phyloP scores from a whole-genome alignment of 2,329 filamentous ascomycete species.

The Phialemonium atrogriseum region DNA sequence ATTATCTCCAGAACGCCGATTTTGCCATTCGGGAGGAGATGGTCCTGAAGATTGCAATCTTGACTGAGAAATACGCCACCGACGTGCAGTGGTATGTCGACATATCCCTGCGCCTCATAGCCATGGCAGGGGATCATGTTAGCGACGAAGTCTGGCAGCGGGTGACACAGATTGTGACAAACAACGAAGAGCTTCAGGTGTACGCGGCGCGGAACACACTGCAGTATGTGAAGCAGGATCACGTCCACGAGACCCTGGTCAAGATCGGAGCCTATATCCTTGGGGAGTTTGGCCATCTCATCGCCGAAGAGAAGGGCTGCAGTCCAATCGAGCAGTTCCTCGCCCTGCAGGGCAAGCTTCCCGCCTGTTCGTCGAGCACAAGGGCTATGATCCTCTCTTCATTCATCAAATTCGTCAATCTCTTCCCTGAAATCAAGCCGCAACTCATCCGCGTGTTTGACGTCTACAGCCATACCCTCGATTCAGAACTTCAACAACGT shows the following conservation, averaged over 20 bases:
- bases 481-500: slow-evolving; percentile 91
- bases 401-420: slow-evolving; percentile 95
- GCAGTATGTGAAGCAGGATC: slow-evolving; percentile 83
- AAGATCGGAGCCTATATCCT: slow-evolving; percentile 97
- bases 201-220: slow-evolving; percentile 93
- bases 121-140: slow-evolving; percentile 95
- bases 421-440: slow-evolving; percentile 97
- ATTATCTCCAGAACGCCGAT: slow-evolving; percentile 92
- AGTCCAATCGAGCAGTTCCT: slow-evolving; percentile 97
- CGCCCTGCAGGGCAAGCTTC: slow-evolving; percentile 83
- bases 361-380: slow-evolving; percentile 79
- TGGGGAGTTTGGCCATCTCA: slow-evolving; percentile 93
- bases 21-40: slow-evolving; percentile 98
- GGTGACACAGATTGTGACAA: slow-evolving; percentile 97
- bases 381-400: slow-evolving; percentile 90
- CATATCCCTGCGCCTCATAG: slow-evolving; percentile 86
- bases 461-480: slow-evolving; percentile 86
- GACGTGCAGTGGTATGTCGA: slow-evolving; percentile 99
- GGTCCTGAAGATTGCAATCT: slow-evolving; percentile 96
- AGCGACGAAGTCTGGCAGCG: slow-evolving; percentile 99
- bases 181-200: slow-evolving; percentile 95
- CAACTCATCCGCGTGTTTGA: slow-evolving; percentile 87
- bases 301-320: slow-evolving; percentile 84
- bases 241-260: slow-evolving; percentile 93
- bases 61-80: slow-evolving; percentile 97